Base-by-base conservation (phyloP, 805 yeast genomes). In the Saccharomycopsis schoenii region DNA sequence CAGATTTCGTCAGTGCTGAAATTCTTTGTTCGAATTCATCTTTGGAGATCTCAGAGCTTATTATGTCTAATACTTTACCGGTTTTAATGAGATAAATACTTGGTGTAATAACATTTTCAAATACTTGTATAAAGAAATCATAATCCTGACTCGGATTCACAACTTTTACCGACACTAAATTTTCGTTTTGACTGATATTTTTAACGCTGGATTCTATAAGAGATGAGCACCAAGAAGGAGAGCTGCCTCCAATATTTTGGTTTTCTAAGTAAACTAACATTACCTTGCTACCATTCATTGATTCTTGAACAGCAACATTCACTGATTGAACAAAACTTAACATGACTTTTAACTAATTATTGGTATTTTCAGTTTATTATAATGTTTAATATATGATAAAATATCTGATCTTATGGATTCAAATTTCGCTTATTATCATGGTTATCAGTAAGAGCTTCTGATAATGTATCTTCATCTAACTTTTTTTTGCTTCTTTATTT, bases 1-100 rank as follows among this genome's bases (percentile, higher is more conserved):
- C 10, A 19, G 17, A 17, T 4, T 19, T 1, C 14, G 40, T 50
- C n/a, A 51, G 21, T n/a, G 24, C 68, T 39, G 59, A 61, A 52
- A 72, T 64, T 50, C 73, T 69, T 43, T 60, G 57, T 21, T 66
- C 69, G 57, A 79, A 72, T 37, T 65, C 68, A 4, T 64, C 70
- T 19, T 60, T 62, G 10, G 69, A 54, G 1, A 72, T 65, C 1
- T 71, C 75, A 5, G 72, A 76, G 9, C 72, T 70, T 11, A 83
- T 71, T 1, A 75, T 66, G 55, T 78, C 83, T 40, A 80, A 63
- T 4, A 83, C 73, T 47, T 72, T 68, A 6, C 86, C 83, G 11
- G 74, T 71, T 40, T 70, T 72, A n/a, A 88, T 75, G 14, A 85
- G 72, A 67, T 81, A 78, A 25, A 86, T 72, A 64, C 88, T 77